Conservation (phyloP, 495 filamentous ascomycete species). For the Neurospora sp. region DNA sequence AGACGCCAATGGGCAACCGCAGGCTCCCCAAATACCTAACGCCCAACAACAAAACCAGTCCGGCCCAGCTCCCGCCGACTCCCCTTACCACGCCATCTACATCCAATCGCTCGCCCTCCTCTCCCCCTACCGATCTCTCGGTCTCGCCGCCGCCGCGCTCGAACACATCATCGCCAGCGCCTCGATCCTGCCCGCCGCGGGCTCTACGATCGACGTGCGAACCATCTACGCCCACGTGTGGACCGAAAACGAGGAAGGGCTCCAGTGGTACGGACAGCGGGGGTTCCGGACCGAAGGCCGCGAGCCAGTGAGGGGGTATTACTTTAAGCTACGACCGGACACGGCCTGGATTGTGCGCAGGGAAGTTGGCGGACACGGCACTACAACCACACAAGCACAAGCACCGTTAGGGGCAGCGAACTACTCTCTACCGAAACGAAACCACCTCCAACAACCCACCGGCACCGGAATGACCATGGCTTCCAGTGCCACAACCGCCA, state of each 20-base stretch:
- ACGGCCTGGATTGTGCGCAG: conserved; percentile 66
- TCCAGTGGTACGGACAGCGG: conserved; percentile 77
- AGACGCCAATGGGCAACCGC: conserved; percentile 8
- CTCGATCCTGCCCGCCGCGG: conserved; percentile 20
- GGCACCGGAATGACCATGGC: neutral
- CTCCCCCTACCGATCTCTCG: conserved; percentile 69
- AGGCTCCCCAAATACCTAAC: neutral
- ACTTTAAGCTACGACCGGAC: conserved; percentile 70
- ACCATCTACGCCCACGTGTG: conserved; percentile 82
- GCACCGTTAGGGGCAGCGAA: neutral
- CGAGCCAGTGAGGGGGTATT: conserved; percentile 61
- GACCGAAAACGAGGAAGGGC: conserved; percentile 77
- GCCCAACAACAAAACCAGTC: neutral
- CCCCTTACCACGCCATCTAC: conserved; percentile 51
- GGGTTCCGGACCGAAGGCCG: conserved; percentile 54
- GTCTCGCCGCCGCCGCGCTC: conserved; percentile 69
- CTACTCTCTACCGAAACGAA: neutral
- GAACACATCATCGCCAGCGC: conserved; percentile 41
- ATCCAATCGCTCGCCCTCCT: conserved; percentile 79
- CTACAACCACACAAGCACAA: neutral
- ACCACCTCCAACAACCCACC: neutral
- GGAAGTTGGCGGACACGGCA: conserved; percentile 14
- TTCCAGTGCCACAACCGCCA: neutral
- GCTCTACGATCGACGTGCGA: conserved; percentile 38
- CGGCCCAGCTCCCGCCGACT: conserved; percentile 7